Base-by-base conservation (phyloP, 2,329 filamentous ascomycete species). In the Nectriaceae sp. region DNA sequence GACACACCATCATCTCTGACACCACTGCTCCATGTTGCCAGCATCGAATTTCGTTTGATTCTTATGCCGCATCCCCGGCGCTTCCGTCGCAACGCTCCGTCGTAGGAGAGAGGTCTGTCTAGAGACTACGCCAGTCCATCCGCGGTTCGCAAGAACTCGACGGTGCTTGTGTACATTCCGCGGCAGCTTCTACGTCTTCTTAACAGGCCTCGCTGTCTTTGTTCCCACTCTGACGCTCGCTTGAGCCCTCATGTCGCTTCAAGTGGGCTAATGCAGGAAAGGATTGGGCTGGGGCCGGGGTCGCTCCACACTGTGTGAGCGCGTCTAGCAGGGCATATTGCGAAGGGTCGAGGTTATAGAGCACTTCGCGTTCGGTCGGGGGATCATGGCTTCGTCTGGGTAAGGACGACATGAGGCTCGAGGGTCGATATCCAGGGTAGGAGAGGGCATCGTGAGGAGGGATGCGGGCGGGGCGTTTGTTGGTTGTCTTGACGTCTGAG, bases 11-110 rank as follows among this genome's bases (percentile, higher is more conserved):
- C 26, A 31, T 31, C 26, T 15, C 15, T 31, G 26, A 10, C 10
- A 8, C 26, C 8, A 8, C 26, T 10, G 8, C 10, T 8, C 26
- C 10, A 57, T 54, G n/a, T 29, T 46, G 36, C 43, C 21, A 18
- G 5, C 31, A 13, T 40, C 33, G 10, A 11, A 18, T 11, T 16
- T 18, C 18, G 10, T 37, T 37, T 37, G 33, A 37, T 37, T 37
- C 33, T 37, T 37, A 6, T 16, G 33, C 16, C 11, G 6, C 33
- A 11, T 6, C 10, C 33, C 10, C 10, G 10, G 10, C 16, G 33
- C 10, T 16, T 37, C 33, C 33, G 10, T 11, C 33, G 10, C 33
- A 6, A 16, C 33, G 6, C 10, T 11, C 6, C 6, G 10, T 11
- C 33, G 16, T 16, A 37, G 16, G 10, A 18, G 33, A 37, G 6